phyloP scores from a whole-genome alignment of 2,329 filamentous ascomycete genomes.

The Aspergillus floridensis region DNA sequence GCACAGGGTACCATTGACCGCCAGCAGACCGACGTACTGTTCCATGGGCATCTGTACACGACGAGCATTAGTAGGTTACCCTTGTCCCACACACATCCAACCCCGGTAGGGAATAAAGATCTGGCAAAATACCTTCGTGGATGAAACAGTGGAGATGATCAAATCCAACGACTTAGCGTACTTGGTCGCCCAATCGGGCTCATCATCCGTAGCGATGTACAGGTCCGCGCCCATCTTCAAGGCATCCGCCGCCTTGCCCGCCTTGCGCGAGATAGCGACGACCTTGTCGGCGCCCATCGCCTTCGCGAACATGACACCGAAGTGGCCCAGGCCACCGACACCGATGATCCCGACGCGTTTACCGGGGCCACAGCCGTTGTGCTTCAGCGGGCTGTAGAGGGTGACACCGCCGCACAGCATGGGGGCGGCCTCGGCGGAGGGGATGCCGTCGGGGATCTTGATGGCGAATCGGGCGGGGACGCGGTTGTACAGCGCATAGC shows the following conservation, averaged over 20 bases:
- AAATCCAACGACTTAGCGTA: slow-evolving; percentile 53
- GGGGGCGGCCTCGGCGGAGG: slow-evolving; percentile 58
- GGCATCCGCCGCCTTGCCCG: slow-evolving; percentile 53
- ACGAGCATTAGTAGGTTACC: background rate
- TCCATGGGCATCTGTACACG: slow-evolving; percentile 56
- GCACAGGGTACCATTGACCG: slow-evolving; percentile 59
- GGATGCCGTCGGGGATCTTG: slow-evolving; percentile 54
- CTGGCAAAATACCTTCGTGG: slow-evolving; percentile 41
- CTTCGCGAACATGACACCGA: slow-evolving; percentile 68
- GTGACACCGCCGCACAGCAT: slow-evolving; percentile 80
- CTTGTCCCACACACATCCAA: too few relatives aligned
- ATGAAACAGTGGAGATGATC: slow-evolving; percentile 57
- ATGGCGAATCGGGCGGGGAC: slow-evolving; percentile 58
- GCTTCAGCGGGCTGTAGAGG: slow-evolving; percentile 65
- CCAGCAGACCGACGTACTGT: slow-evolving; percentile 61
- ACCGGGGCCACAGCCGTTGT: slow-evolving; percentile 67
- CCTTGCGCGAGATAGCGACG: slow-evolving; percentile 55
- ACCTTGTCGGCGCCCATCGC: slow-evolving; percentile 68
- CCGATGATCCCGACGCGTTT: slow-evolving; percentile 71
- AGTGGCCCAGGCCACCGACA: slow-evolving; percentile 71
- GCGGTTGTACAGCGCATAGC: slow-evolving; percentile 58
- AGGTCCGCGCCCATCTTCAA: slow-evolving; percentile 55
- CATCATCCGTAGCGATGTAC: slow-evolving; percentile 58
- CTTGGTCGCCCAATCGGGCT: slow-evolving; percentile 52
- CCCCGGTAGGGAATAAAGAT: background rate